Conservation (phyloP, 2,329 filamentous ascomycete species). For the Samsoniella hepiali region DNA sequence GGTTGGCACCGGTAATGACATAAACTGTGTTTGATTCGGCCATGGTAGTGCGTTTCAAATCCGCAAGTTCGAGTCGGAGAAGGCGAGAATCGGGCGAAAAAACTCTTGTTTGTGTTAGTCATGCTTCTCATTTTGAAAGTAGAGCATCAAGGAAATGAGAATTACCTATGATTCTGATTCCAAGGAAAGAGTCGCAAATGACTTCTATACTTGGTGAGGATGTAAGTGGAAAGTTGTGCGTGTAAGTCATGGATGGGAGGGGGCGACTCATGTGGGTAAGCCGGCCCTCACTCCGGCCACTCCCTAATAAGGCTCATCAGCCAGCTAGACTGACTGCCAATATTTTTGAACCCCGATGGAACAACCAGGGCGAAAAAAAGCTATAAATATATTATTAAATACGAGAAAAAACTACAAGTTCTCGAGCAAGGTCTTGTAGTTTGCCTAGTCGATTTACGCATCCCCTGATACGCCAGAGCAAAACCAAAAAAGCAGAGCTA, state of each 20-base stretch:
- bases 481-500: background rate
- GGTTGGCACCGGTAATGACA: slow-evolving; percentile 40
- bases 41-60: background rate
- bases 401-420: background rate
- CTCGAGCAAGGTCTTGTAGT: background rate
- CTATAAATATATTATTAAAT: background rate
- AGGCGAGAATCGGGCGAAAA: background rate
- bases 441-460: background rate
- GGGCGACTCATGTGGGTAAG: slow-evolving; percentile 13
- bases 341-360: background rate
- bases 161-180: background rate
- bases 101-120: background rate
- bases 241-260: slow-evolving; percentile 9
- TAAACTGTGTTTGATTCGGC: slow-evolving; percentile 29
- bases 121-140: background rate
- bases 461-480: background rate
- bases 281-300: background rate
- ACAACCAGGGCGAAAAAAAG: background rate
- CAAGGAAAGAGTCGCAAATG: background rate
- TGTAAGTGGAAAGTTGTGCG: slow-evolving; percentile 12
- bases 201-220: background rate
- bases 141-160: background rate
- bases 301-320: background rate
- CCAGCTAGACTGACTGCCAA: background rate
- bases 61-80: background rate